Percentiles rank a stretch among this genome's conserved stretches.
Evolutionary conservation across 768 basidiomycete species (phyloP).

Genomic region (Tulasnella sp.): DNA sequence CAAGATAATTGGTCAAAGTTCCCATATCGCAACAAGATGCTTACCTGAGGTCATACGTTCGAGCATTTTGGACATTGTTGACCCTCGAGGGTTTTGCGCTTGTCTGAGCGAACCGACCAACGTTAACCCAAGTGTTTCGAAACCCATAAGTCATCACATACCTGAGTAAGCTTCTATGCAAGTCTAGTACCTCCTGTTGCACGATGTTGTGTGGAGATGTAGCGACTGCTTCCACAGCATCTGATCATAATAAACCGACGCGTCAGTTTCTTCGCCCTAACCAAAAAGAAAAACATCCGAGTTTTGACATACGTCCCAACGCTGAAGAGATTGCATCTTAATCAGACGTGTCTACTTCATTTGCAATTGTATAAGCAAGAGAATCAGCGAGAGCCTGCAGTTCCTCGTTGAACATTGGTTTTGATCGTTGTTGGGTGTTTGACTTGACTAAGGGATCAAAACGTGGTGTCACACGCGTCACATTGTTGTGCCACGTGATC

Average conservation of each 20-base stretch:
- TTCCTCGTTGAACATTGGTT: no score
- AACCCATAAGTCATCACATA: conserved; percentile 15
- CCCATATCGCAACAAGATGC: neutral
- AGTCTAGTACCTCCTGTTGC: conserved; percentile 60
- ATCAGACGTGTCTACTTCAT: conserved; percentile 24
- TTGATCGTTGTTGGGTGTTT: no score
- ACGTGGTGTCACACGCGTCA: no score
- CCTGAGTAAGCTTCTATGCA: conserved; percentile 72
- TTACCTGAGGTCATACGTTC: conserved; percentile 64
- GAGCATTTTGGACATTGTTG: conserved; percentile 69
- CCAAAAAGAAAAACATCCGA: neutral
- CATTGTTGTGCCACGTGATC: no score
- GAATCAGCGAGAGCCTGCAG: conserved; percentile 18
- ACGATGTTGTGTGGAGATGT: conserved; percentile 59
- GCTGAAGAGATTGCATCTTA: conserved; percentile 15
- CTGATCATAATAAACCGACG: no score
- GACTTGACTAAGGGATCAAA: no score
- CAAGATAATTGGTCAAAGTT: neutral
- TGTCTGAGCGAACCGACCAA: conserved; percentile 23
- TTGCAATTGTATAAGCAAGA: conserved; percentile 18
- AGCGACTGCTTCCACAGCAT: conserved; percentile 70
- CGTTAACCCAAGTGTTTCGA: conserved; percentile 9
- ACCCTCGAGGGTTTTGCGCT: conserved; percentile 45
- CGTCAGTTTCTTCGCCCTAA: no score
- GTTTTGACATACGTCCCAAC: conserved; percentile 19